These are phyloP conservation scores for Emmonsiellopsis sp. DNA, from an alignment of 2,329 filamentous ascomycete genomes.

Conservation along the genomic window DNA sequence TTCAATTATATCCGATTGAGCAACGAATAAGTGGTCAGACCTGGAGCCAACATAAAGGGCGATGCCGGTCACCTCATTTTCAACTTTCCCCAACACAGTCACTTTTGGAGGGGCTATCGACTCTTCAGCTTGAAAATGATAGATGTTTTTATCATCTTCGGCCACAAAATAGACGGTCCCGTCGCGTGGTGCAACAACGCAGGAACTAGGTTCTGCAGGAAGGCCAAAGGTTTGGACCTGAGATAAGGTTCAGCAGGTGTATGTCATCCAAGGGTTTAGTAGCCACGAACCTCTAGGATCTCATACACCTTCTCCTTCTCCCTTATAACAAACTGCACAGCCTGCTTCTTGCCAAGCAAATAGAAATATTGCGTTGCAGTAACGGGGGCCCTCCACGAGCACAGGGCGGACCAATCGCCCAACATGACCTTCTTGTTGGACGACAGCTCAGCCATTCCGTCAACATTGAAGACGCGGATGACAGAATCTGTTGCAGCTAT, in stretches of 20 bases:
- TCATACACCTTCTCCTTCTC: conserved; percentile 19
- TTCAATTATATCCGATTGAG: conserved; percentile 29
- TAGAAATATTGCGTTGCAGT: conserved; percentile 38
- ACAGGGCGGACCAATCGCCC: conserved; percentile 42
- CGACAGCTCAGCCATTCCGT: conserved; percentile 22
- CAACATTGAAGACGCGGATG: conserved; percentile 32
- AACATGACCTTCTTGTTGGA: conserved; percentile 27
- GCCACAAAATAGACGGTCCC: conserved; percentile 34
- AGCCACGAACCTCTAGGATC: conserved; percentile 28
- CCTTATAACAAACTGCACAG: conserved; percentile 32
- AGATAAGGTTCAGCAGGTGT: background rate
- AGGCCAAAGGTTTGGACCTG: conserved; percentile 33
- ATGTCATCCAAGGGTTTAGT: background rate
- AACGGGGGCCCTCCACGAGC: conserved; percentile 33
- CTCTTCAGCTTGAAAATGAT: conserved; percentile 33
- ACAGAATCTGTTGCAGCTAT: conserved; percentile 38
- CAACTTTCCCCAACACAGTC: conserved; percentile 26
- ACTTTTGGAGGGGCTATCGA: conserved; percentile 30
- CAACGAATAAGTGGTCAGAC: conserved; percentile 35
- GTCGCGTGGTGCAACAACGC: conserved; percentile 31
- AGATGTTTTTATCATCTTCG: conserved; percentile 29
- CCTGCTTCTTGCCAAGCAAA: conserved; percentile 38
- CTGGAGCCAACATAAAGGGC: conserved; percentile 31
- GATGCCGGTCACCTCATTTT: conserved; percentile 34
- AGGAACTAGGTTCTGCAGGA: conserved; percentile 36